phyloP scores from a whole-genome alignment of 1,284 basidiomycete genomes.

The Papiliotrema nemorosa region DNA sequence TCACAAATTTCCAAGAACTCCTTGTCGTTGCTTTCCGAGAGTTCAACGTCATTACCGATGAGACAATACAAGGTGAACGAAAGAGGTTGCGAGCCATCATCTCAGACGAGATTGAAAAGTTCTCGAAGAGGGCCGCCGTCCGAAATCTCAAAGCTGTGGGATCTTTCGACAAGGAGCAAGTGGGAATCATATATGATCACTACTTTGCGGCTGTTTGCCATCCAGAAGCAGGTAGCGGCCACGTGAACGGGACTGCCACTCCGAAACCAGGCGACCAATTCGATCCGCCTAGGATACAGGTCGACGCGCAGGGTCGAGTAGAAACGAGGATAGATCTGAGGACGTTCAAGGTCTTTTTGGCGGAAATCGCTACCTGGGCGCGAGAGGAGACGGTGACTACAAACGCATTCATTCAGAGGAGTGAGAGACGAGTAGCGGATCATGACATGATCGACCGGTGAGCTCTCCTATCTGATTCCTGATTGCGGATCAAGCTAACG shows the following conservation, averaged over 20 bases:
- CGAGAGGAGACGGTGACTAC: constrained; percentile 88
- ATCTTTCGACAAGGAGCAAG: constrained; percentile 82
- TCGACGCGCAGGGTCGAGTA: constrained; percentile 61
- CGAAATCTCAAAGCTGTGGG: constrained; percentile 81
- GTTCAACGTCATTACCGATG: constrained; percentile 94
- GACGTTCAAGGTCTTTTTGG: constrained; percentile 86
- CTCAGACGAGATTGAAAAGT: constrained; percentile 88
- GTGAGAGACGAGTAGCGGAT: constrained; percentile 51
- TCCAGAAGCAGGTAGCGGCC: constrained; percentile 47
- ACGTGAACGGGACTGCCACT: constrained; percentile 8
- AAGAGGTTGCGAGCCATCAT: constrained; percentile 85
- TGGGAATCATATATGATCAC: constrained; percentile 85
- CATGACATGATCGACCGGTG: constrained; percentile 53
- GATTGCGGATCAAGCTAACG: constrained; percentile 63
- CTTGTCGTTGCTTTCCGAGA: constrained; percentile 94
- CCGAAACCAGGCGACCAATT: constrained; percentile 34
- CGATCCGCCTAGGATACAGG: constrained; percentile 40
- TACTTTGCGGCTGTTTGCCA: constrained; percentile 81
- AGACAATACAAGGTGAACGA: constrained; percentile 85
- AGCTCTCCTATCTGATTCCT: constrained; percentile 12
- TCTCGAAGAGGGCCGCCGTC: constrained; percentile 90
- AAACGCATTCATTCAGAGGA: constrained; percentile 79
- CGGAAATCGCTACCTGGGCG: constrained; percentile 94
- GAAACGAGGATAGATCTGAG: constrained; percentile 83
- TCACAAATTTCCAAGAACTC: constrained; percentile 97